Percentiles rank a stretch among this genome's conserved stretches.
Evolutionary conservation across 768 basidiomycete genomes (phyloP).

Genomic region (Hydnomerulius pinastri): DNA sequence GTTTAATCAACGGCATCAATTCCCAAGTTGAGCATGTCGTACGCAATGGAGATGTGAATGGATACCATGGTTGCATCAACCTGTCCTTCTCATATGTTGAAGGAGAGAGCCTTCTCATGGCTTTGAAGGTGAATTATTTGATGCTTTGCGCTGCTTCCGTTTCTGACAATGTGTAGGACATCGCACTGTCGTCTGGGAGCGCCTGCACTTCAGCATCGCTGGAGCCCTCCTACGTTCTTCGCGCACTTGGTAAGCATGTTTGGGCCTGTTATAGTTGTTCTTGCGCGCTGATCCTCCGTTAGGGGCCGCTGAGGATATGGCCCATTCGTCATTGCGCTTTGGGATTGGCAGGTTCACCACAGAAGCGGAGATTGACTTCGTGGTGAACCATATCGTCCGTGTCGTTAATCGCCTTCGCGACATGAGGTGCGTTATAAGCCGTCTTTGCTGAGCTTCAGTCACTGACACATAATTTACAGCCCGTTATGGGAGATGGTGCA

Average conservation of each 20-base stretch:
- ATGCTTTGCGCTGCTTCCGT: slow-evolving; percentile 1
- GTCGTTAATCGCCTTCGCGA: slow-evolving; percentile 90
- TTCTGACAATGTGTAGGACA: slow-evolving; percentile 57
- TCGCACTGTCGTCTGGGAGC: slow-evolving; percentile 96
- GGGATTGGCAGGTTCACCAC: slow-evolving; percentile 98
- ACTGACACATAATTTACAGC: slow-evolving; percentile 38
- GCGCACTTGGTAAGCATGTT: slow-evolving; percentile 73
- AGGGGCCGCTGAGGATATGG: slow-evolving; percentile 99
- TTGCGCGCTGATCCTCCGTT: neutral
- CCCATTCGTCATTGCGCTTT: slow-evolving; percentile 95
- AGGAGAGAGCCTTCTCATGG: slow-evolving; percentile 97
- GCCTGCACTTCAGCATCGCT: slow-evolving; percentile 98
- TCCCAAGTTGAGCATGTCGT: slow-evolving; percentile 86
- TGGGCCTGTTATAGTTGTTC: neutral
- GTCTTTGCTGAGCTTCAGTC: slow-evolving; percentile 7
- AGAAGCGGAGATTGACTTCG: slow-evolving; percentile 94
- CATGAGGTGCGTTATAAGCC: slow-evolving; percentile 66
- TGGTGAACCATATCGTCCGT: slow-evolving; percentile 81
- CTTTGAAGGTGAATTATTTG: slow-evolving; percentile 70
- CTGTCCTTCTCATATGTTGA: slow-evolving; percentile 96
- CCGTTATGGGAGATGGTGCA: slow-evolving; percentile 99
- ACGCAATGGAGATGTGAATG: slow-evolving; percentile 88
- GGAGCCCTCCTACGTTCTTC: slow-evolving; percentile 96
- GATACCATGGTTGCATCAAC: slow-evolving; percentile 96
- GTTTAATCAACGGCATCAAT: slow-evolving; percentile 80